These are phyloP conservation scores for Mesembryanthemum crystallinum DNA, from an alignment of 148 eudicot species.

Conservation along the genomic window DNA sequence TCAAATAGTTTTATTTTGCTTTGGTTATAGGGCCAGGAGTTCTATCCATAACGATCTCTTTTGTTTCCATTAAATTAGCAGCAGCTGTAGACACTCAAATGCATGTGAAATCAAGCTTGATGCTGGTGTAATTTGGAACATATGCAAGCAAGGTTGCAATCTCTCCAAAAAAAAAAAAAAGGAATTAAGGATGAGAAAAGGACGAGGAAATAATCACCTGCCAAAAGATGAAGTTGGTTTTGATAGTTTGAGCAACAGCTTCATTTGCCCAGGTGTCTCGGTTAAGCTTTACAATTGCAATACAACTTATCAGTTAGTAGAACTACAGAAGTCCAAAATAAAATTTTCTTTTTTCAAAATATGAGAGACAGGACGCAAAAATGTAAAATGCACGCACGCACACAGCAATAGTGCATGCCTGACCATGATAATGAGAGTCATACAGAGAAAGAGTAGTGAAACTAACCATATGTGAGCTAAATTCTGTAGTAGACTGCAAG, in stretches of 20 bases:
- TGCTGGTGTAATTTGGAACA: neutral
- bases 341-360: neutral
- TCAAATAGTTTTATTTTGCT: neutral
- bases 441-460: neutral
- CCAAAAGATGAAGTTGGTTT: slow-evolving; percentile 89
- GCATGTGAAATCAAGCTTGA: neutral
- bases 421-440: neutral
- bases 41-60: neutral
- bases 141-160: neutral
- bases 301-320: slow-evolving; percentile 18
- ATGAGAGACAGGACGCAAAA: neutral
- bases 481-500: slow-evolving; percentile 86
- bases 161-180: neutral
- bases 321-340: neutral
- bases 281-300: slow-evolving; percentile 61
- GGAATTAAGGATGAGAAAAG: neutral
- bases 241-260: slow-evolving; percentile 90
- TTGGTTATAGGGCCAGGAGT: neutral
- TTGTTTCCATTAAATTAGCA: neutral
- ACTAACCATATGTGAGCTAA: slow-evolving; percentile 91
- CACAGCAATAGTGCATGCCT: neutral
- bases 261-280: slow-evolving; percentile 99
- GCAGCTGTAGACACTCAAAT: neutral
- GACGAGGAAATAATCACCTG: slow-evolving; percentile 45
- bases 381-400: neutral